These are phyloP conservation scores for Ceratocystis colombiana DNA, from an alignment of 2,329 filamentous ascomycete genomes.

Conservation along the genomic window DNA sequence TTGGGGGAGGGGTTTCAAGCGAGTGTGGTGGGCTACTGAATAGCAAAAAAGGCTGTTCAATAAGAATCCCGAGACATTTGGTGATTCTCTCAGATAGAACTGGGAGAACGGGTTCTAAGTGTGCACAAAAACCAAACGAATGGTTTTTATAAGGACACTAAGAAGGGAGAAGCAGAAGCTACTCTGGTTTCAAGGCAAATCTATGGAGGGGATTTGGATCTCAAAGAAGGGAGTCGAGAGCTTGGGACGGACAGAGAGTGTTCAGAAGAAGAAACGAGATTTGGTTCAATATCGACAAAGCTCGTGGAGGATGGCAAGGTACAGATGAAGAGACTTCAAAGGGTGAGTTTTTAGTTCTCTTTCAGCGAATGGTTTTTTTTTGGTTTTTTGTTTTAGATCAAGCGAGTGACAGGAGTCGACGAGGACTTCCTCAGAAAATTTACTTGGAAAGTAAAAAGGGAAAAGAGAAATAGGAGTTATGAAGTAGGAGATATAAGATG, in stretches of 20 bases:
- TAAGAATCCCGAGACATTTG: slow-evolving; percentile 24
- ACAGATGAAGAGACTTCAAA: slow-evolving; percentile 1
- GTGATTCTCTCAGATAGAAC: slow-evolving; percentile 12
- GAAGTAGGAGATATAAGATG: slow-evolving; percentile 18
- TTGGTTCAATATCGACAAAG: slow-evolving; percentile 8
- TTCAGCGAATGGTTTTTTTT: neutral
- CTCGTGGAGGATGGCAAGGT: neutral
- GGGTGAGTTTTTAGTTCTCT: slow-evolving; percentile 14
- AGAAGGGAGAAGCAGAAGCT: neutral
- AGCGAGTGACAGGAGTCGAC: slow-evolving; percentile 67
- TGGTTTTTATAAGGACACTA: neutral
- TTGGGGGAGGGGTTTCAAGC: slow-evolving; percentile 17
- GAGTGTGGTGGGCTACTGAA: slow-evolving; percentile 25
- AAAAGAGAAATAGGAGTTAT: slow-evolving; percentile 22
- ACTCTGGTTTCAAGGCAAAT: neutral
- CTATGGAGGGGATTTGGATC: slow-evolving; percentile 1
- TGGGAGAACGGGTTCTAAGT: neutral
- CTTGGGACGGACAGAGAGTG: neutral
- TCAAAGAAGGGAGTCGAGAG: neutral
- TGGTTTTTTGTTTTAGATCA: slow-evolving; percentile 31
- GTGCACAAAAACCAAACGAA: slow-evolving; percentile 16
- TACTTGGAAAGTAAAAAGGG: slow-evolving; percentile 28
- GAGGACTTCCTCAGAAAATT: slow-evolving; percentile 54
- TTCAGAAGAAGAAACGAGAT: neutral
- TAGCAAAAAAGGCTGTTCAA: slow-evolving; percentile 20